phyloP scores from a whole-genome alignment of 1,284 basidiomycete species.

The Melampsora larici-populina region DNA sequence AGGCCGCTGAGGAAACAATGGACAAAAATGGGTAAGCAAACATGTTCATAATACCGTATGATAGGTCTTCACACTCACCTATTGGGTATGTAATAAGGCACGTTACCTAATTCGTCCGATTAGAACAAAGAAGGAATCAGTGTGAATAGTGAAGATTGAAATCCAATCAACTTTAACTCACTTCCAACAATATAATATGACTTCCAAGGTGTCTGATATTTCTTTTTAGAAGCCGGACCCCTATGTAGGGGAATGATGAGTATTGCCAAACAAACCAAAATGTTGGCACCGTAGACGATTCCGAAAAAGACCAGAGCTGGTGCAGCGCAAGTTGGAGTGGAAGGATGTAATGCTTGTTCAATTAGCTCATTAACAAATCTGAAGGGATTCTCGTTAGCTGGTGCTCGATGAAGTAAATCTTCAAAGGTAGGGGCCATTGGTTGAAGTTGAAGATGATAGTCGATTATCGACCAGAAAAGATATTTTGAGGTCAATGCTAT shows the following conservation, averaged over 20 bases:
- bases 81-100: background rate
- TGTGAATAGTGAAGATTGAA: no score
- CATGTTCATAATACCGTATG: background rate
- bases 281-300: slow-evolving; percentile 1
- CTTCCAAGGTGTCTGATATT: background rate
- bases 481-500: no score
- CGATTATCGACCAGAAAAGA: no score
- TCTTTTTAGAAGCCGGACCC: background rate
- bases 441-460: no score
- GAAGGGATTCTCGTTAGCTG: background rate
- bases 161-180: background rate
- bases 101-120: background rate
- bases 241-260: slow-evolving; percentile 9
- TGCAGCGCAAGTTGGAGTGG: background rate
- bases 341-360: background rate
- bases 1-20: background rate
- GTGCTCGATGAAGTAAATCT: background rate
- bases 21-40: background rate
- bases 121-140: no score
- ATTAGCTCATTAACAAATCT: background rate
- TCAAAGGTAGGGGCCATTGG: background rate
- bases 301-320: background rate
- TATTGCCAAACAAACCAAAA: slow-evolving; percentile 5
- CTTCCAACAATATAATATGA: background rate
- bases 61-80: background rate